Evolutionary conservation across 1,284 basidiomycete species (phyloP), one percentile per base, ranked within the genome.

Genomic region (Laetiporus sulphureus): DNA sequence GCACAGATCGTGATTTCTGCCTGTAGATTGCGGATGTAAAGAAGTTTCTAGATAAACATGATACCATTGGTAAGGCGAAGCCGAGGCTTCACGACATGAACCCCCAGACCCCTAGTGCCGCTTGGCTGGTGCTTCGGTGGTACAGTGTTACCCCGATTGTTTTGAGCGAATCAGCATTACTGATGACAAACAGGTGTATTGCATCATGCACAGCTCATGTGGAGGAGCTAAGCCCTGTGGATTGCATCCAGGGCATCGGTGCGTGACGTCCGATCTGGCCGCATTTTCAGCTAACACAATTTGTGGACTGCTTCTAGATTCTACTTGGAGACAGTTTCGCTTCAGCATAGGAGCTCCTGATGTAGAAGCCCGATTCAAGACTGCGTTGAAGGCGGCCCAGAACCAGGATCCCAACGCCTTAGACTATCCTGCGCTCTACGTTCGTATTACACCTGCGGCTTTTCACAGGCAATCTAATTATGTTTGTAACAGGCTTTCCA

Each of bases 281-380:
- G n/a, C n/a, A n/a, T n/a, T n/a, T n/a, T n/a, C n/a, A n/a, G n/a
- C n/a, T n/a, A n/a, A n/a, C n/a, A n/a, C n/a, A n/a, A n/a, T n/a
- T n/a, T n/a, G n/a, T n/a, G n/a, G n/a, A n/a, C 16, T 35, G 12
- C 25, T 32, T 5, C 32, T 44, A 77, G 76, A 68, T 37, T 37
- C 61, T 1, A 48, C 40, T 0, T 81, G 73, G 70, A 62, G 65
- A 20, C 79, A 82, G 47, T 82, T 80, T 53, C 66, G 78, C 18
- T 75, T 83, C 56, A 77, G 71, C 39, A 77, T 80, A 12, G 79
- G 79, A 13, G 72, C 79, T 2, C 79, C 79, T 3, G 76, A 80
- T 53, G 76, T 75, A 2, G 79, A 82, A 56, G 75, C 77, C 13
- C 77, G 73, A 49, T 81, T 79, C 52, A 64, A 68, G 25, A 52